Base-by-base conservation (phyloP, 2,329 filamentous ascomycete species). In the Pezicula neosporulosa region DNA sequence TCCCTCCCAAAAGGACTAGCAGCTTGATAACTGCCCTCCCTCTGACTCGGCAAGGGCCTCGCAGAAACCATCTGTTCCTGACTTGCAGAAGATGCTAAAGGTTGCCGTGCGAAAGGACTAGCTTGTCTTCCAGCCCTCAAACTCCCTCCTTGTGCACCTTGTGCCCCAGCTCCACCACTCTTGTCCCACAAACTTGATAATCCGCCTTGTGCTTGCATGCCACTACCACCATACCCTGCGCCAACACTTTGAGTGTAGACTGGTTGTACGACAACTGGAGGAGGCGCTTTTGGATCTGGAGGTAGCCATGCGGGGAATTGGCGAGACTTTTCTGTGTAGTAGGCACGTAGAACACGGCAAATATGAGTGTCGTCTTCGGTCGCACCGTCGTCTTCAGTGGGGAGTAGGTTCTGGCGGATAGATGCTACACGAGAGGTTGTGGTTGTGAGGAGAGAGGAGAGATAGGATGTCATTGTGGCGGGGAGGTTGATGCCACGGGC, bases 281-380 rank as follows among this genome's bases (percentile, higher is more conserved):
- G 60, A 19, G 80, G 75, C 4, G 81, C 82, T 70, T 90, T 93
- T n/a, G 90, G 92, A 68, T 96, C 90, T 6, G 89, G 86, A 7
- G 92, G 90, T 7, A 97, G 85, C 93, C 94, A 97, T 60, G 77
- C 72, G 1, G 94, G 94, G 56, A 92, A 88, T 2, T 84, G 78
- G 19, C 86, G 85, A 60, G 87, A 89, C 66, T 95, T 94, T 69
- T 97, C 92, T 47, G 77, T 82, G 77, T 99, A 97, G 78, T 97
- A 96, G 62, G 85, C 87, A 63, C 94, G 88, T 24, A 99, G 83
- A 35, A 96, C 91, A 63, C 94, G 89, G 72, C 90, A 95, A 64
- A 97, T 88, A 74, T 97, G 91, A 3, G 91, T 95, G 73, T 96
- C 90, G 73, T 97, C 92, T 71, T 95, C 81, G 56, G 83, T 86